phyloP scores from a whole-genome alignment of 2,329 filamentous ascomycete species.

The Beauveria australis region DNA sequence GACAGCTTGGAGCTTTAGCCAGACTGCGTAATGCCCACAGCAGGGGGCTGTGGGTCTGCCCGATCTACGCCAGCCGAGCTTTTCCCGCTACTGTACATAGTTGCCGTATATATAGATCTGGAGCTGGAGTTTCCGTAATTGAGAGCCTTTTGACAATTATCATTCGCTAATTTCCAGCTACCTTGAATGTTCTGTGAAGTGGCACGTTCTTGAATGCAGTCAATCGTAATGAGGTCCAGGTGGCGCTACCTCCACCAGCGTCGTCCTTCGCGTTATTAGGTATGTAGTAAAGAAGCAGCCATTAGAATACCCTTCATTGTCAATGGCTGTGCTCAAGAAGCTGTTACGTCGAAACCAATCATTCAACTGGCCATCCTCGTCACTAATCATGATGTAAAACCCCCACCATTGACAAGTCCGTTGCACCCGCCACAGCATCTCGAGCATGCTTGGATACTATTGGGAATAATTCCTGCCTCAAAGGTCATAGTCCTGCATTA shows the following conservation, averaged over 20 bases:
- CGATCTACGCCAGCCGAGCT: constrained; percentile 9
- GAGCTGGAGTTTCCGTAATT: no score
- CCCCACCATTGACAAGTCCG: neutral
- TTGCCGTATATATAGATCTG: neutral
- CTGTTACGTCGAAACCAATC: neutral
- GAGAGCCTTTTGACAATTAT: neutral
- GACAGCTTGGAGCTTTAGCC: constrained; percentile 38
- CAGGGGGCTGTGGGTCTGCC: constrained; percentile 17
- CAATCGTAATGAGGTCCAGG: neutral
- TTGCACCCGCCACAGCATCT: neutral
- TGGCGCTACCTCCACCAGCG: neutral
- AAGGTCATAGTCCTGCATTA: neutral
- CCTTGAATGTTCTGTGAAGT: neutral
- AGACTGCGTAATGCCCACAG: constrained; percentile 12
- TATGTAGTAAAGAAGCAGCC: neutral
- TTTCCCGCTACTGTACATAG: neutral
- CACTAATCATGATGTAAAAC: neutral
- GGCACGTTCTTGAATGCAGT: neutral
- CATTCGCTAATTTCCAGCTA: neutral
- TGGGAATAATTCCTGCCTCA: neutral
- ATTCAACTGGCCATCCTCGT: neutral
- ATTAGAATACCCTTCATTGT: neutral
- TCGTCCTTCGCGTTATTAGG: neutral
- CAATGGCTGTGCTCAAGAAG: neutral
- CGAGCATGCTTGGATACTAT: neutral